Evolutionary conservation across 1,284 basidiomycete species (phyloP).

Genomic region (Moniliophthora roreri): DNA sequence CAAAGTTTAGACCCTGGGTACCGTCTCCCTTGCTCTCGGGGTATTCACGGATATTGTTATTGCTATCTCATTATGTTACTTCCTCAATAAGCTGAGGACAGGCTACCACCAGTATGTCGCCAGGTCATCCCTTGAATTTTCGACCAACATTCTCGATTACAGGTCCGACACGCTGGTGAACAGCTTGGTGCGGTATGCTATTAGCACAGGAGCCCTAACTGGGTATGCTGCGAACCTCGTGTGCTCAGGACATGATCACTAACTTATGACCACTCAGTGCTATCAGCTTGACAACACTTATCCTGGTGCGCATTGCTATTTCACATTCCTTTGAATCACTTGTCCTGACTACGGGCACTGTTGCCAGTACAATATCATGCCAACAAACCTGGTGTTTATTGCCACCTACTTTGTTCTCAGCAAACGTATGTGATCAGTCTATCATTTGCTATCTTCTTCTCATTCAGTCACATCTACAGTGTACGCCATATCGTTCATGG

Average conservation of each 20-base stretch:
- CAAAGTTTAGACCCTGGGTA: slow-evolving; percentile 35
- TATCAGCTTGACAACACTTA: slow-evolving; percentile 54
- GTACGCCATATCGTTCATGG: slow-evolving; percentile 67
- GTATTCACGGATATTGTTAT: slow-evolving; percentile 48
- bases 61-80: slow-evolving; percentile 48
- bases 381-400: slow-evolving; percentile 57
- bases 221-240: slow-evolving; percentile 37
- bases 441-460: neutral
- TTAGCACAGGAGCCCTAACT: slow-evolving; percentile 61
- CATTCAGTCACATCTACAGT: slow-evolving; percentile 37
- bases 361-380: slow-evolving; percentile 54
- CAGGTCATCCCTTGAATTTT: neutral
- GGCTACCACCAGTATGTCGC: slow-evolving; percentile 39
- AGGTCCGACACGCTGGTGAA: slow-evolving; percentile 63
- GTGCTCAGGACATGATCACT: neutral
- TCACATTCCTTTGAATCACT: neutral
- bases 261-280: slow-evolving; percentile 35
- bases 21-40: slow-evolving; percentile 41
- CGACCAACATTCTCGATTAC: slow-evolving; percentile 6
- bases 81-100: slow-evolving; percentile 49
- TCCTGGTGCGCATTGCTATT: slow-evolving; percentile 43
- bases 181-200: slow-evolving; percentile 41
- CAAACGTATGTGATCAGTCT: slow-evolving; percentile 47
- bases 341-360: neutral
- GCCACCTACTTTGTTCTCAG: slow-evolving; percentile 61